Evolutionary conservation across 768 basidiomycete genomes (phyloP).

Genomic region (Tulasnella calospora): DNA sequence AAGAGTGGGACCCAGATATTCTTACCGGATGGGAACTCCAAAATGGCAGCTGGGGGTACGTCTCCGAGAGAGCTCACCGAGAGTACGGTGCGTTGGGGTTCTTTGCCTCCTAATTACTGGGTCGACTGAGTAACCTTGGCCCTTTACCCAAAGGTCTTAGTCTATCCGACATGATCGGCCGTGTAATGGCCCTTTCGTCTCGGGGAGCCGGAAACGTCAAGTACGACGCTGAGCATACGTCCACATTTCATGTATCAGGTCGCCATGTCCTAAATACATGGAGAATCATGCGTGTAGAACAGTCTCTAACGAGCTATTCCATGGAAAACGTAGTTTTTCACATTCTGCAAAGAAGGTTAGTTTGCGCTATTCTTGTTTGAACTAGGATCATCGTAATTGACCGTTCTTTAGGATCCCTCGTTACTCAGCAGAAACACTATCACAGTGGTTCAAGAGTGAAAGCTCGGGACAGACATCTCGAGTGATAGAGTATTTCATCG

Average conservation of each 20-base stretch:
- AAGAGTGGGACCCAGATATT: constrained; percentile 84
- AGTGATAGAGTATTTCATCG: constrained; percentile 58
- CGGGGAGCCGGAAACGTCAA: constrained; percentile 44
- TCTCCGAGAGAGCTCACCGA: constrained; percentile 56
- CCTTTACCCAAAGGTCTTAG: constrained; percentile 54
- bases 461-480: constrained; percentile 51
- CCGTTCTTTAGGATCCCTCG: constrained; percentile 59
- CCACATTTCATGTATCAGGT: constrained; percentile 78
- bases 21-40: constrained; percentile 91
- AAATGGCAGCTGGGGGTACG: constrained; percentile 83
- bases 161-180: constrained; percentile 64
- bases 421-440: constrained; percentile 58
- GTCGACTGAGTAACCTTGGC: neutral
- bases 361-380: neutral
- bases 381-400: constrained; percentile 13
- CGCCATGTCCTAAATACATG: constrained; percentile 90
- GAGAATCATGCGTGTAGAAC: constrained; percentile 86
- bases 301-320: constrained; percentile 68
- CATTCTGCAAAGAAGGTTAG: constrained; percentile 66
- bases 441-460: constrained; percentile 60
- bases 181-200: constrained; percentile 53
- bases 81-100: constrained; percentile 48
- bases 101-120: neutral
- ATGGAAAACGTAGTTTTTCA: constrained; percentile 89
- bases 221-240: constrained; percentile 69